phyloP scores from a whole-genome alignment of 148 eudicot species.

The Spergularia bocconei region DNA sequence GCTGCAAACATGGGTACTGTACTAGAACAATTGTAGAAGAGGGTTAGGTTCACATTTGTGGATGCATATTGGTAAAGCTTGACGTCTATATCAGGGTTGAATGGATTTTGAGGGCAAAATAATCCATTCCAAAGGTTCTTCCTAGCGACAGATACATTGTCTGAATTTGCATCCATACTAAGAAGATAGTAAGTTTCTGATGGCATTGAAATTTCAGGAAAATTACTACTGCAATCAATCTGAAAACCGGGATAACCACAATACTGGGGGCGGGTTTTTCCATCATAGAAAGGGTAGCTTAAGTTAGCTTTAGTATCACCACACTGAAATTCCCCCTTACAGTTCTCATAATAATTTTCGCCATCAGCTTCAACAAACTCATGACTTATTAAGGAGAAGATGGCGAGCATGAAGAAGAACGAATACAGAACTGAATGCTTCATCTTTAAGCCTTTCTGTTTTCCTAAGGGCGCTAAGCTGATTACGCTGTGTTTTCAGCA shows the following conservation, averaged over 20 bases:
- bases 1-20: not conserved
- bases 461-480: not conserved
- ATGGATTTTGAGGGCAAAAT: slow-evolving; percentile 18
- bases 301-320: slow-evolving; percentile 25
- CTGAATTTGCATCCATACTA: not conserved
- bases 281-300: slow-evolving; percentile 61
- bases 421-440: not conserved
- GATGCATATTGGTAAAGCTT: slow-evolving; percentile 20
- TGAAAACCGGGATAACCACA: slow-evolving; percentile 60
- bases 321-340: slow-evolving; percentile 36
- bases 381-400: slow-evolving; percentile 6
- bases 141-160: slow-evolving; percentile 12
- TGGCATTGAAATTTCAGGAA: slow-evolving; percentile 25
- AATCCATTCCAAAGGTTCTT: not conserved
- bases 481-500: not conserved
- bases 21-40: slow-evolving; percentile 37
- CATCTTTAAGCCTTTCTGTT: slow-evolving; percentile 14
- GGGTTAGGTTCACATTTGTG: slow-evolving; percentile 28
- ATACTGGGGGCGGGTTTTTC: slow-evolving; percentile 27
- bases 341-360: slow-evolving; percentile 32
- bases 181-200: slow-evolving; percentile 34
- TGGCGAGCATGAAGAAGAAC: not conserved
- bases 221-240: slow-evolving; percentile 30
- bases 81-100: slow-evolving; percentile 30
- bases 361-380: slow-evolving; percentile 8